Evolutionary conservation across 345 rosid genomes (phyloP).

Genomic region (Gossypium bickii): DNA sequence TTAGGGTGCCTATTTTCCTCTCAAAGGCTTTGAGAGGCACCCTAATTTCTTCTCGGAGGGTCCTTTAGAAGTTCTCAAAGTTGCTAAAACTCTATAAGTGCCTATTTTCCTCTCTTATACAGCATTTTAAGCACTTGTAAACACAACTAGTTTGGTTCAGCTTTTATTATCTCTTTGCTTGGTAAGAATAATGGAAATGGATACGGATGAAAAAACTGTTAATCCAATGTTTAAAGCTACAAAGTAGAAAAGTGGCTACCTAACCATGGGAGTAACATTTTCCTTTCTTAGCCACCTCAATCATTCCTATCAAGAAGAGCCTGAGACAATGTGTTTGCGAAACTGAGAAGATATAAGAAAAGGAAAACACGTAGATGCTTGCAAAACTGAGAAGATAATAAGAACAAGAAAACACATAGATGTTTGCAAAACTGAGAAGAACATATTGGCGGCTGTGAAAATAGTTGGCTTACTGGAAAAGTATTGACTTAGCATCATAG

Average conservation of each 20-base stretch:
- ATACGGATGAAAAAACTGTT: not conserved
- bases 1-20: no score
- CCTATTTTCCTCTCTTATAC: not conserved
- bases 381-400: no score
- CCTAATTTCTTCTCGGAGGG: no score
- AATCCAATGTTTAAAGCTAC: not conserved
- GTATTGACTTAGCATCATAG: not conserved
- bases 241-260: not conserved
- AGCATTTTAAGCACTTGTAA: no score
- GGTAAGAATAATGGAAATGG: not conserved
- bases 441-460: not conserved
- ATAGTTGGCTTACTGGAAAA: not conserved
- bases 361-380: not conserved
- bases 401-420: not conserved
- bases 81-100: not conserved
- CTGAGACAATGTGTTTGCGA: not conserved
- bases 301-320: not conserved
- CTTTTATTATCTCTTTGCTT: not conserved
- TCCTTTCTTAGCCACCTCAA: not conserved
- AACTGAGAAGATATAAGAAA: not conserved
- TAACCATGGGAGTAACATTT: not conserved
- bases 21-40: no score
- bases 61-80: not conserved
- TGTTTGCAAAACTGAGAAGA: not conserved
- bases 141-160: not conserved